Evolutionary conservation across 805 yeast genomes (phyloP).

Genomic region (Pichia thaimueangensis): DNA sequence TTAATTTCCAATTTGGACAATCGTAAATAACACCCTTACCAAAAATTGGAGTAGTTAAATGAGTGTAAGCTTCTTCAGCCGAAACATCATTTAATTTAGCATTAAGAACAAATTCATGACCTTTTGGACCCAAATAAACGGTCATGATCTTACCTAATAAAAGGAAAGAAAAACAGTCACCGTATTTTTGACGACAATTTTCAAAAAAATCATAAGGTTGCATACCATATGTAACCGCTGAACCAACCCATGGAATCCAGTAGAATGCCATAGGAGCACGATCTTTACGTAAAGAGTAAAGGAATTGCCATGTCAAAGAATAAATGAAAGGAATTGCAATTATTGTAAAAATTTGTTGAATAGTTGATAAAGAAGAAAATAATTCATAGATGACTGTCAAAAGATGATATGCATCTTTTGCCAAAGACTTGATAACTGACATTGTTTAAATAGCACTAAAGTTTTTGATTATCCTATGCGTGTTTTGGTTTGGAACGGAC

Average conservation of each 20-base stretch:
- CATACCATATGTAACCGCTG: conserved; percentile 85
- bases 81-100: conserved; percentile 84
- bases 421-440: conserved; percentile 23
- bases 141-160: conserved; percentile 90
- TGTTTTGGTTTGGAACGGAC: too few species aligned
- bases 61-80: conserved; percentile 94
- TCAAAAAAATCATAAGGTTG: conserved; percentile 89
- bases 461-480: too few species aligned
- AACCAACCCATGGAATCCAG: conserved; percentile 94
- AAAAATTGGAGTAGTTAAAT: conserved; percentile 97
- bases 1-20: conserved; percentile 85
- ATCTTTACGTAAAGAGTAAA: conserved; percentile 68
- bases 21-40: conserved; percentile 97
- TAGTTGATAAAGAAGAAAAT: conserved; percentile 18
- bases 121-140: conserved; percentile 93
- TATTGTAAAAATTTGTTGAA: conserved; percentile 30
- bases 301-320: conserved; percentile 58
- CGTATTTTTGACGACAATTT: conserved; percentile 70
- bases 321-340: conserved; percentile 55
- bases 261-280: conserved; percentile 87
- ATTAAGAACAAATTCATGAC: conserved; percentile 93
- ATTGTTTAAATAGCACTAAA: conserved; percentile 8
- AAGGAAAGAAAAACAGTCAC: conserved; percentile 89
- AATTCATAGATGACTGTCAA: conserved; percentile 5
- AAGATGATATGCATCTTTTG: conserved; percentile 16